Percentiles rank a stretch among this genome's conserved stretches.
phyloP scores from a whole-genome alignment of 352 stramenopile species.

The Globisporangium orthogonon region DNA sequence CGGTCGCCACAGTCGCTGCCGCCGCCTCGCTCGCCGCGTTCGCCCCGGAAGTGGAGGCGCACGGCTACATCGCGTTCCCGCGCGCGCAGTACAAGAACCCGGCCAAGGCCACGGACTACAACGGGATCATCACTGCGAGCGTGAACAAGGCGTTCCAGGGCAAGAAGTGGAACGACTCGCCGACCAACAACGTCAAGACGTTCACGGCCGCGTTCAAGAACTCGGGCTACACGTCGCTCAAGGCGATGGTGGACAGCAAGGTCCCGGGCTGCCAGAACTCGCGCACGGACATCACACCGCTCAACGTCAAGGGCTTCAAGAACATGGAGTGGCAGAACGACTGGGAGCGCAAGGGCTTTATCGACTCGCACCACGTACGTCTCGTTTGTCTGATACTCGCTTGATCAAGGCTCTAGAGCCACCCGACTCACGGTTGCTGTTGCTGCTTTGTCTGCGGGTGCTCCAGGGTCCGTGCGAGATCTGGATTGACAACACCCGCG shows the following conservation, averaged over 20 bases:
- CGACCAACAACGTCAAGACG: constrained; percentile 28
- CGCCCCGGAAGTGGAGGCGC: constrained; percentile 11
- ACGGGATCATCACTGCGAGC: constrained; percentile 6
- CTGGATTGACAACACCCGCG: constrained; percentile 34
- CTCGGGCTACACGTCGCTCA: constrained; percentile 34
- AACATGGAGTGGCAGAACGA: constrained; percentile 48
- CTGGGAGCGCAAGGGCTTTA: constrained; percentile 24
- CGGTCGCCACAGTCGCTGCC: neutral
- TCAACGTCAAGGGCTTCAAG: constrained; percentile 28
- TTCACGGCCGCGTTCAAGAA: constrained; percentile 36
- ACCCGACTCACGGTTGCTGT: too few species aligned
- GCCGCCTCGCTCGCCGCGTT: neutral
- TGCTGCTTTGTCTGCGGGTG: constrained; percentile 18
- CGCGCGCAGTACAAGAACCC: constrained; percentile 27
- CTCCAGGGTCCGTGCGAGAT: constrained; percentile 42
- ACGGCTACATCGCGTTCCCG: constrained; percentile 48
- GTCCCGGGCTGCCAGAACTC: constrained; percentile 23
- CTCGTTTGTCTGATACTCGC: too few species aligned
- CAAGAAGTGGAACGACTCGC: constrained; percentile 46
- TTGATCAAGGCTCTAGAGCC: too few species aligned
- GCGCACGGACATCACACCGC: constrained; percentile 7
- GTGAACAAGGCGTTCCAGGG: constrained; percentile 26
- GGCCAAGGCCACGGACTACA: constrained; percentile 30
- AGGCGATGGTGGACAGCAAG: constrained; percentile 26
- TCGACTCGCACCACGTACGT: neutral